Evolutionary conservation across 2,329 filamentous ascomycete species (phyloP), one percentile per base, ranked within the genome.

Genomic region (Aspergillus tanneri): DNA sequence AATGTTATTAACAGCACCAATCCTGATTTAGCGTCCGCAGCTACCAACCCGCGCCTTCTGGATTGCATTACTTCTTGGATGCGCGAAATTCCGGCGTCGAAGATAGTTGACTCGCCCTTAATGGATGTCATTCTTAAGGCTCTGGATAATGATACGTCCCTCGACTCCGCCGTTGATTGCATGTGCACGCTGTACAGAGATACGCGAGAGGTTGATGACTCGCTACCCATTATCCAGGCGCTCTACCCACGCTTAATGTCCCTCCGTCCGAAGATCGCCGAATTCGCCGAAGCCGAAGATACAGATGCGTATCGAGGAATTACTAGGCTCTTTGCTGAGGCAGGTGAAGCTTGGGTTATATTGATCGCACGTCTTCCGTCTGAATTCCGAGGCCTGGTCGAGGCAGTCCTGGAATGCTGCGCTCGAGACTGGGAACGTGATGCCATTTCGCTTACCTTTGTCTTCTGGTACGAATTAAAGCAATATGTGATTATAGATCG

Each of bases 381-480:
- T 11, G 83, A 91, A 42, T 97, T 97, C 74, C 82, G 88, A 30
- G 83, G 83, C 9, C 77, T 99, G 4, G 92, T 99, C 9, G 90
- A 96, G 62, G 84, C 87, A 5, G 84, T 99, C 12, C 79, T 97
- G n/a, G 91, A 97, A 72, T 96, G 90, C 64, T 91, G 89, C 52
- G 83, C 87, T 9, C 82, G 87, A 57, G 93, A 99, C 68, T 85
- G 84, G 66, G 92, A 96, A 45, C 84, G 87, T 53, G 93, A 99
- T 57, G 90, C 91, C 4, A 90, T 99, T 54, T 88, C 90, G 45
- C 84, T 93, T 62, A 99, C 95, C 0, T 99, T 99, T 72, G 84
- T 84, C 58, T 97, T 99, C 74, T 99, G 93, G 93, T 97, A 95
- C 67, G 93, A 99, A 66, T 80, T 99, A 38, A 99, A 99, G 76